A percentile compares a stretch with the other conserved stretches of the same genome.
Evolutionary conservation across 2,329 filamentous ascomycete species (phyloP).

Genomic region (Eutypa lata): DNA sequence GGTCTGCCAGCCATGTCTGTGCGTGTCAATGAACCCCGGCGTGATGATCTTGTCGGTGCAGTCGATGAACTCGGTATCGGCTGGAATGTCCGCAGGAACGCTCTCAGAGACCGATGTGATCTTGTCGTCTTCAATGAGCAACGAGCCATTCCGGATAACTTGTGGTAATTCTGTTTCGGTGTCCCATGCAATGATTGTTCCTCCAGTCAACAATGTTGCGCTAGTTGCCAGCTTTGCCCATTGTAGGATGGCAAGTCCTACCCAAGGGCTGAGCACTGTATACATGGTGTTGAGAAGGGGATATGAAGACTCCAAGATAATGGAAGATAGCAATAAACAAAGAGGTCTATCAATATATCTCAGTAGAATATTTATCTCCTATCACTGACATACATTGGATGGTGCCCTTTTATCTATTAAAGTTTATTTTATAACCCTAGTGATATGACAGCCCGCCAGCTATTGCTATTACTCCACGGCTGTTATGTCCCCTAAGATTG

Average conservation of each 20-base stretch:
- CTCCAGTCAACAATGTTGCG: conserved; percentile 7
- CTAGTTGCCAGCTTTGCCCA: not conserved
- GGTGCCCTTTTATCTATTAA: not conserved
- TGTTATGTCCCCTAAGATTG: not conserved
- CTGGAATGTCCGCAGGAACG: conserved; percentile 19
- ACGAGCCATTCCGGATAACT: conserved; percentile 26
- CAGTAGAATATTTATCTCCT: not conserved
- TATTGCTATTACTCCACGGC: no score
- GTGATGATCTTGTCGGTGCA: conserved; percentile 49
- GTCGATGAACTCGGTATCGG: conserved; percentile 41
- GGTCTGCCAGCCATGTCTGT: conserved; percentile 56
- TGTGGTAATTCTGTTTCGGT: conserved; percentile 20
- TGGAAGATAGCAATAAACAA: not conserved
- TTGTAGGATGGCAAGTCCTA: not conserved
- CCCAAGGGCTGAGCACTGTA: not conserved
- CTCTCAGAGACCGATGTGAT: conserved; percentile 29
- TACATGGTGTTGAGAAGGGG: not conserved
- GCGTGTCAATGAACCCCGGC: conserved; percentile 56
- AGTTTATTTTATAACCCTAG: not conserved
- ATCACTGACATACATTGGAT: not conserved
- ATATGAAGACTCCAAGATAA: not conserved
- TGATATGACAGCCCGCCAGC: not conserved
- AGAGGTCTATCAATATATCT: not conserved
- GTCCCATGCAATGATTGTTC: conserved; percentile 27
- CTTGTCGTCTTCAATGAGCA: conserved; percentile 32